Evolutionary conservation across 345 rosid species (phyloP), one percentile per base, ranked within the genome.

Genomic region (Firmiana major): DNA sequence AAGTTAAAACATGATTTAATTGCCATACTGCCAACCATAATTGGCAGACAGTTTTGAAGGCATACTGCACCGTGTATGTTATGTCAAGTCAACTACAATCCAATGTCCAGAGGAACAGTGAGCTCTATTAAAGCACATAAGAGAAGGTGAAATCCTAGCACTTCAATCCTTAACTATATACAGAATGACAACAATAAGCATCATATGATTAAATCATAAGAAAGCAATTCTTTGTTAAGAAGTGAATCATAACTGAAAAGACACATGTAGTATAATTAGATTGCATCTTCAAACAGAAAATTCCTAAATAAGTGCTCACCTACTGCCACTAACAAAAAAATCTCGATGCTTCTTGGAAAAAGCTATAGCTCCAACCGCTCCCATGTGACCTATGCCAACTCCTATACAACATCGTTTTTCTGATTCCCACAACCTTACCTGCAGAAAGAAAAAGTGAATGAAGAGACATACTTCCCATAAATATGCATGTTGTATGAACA

Each of bases 401-500:
- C 98, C 98, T 81, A 96, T 77, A 79, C 99, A 96, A 75, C 85
- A 76, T 83, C 83, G 83, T 78, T 79, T 85, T 66, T 87, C 88
- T 77, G 93, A 79, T 16, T 92, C 92, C 98, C 99, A 96, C 69
- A 96, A 82, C 84, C 99, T 88, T 77, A 92, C 93, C 99, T 96
- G 77, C 59, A 86, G 19, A 71, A 71, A 77, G 79, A 73, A 34
- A 26, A 54, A 0, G 40, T 13, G 54, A 3, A 75, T 28, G 31
- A 43, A 60, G 43, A 26, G 22, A 75, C 15, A n/a, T n/a, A 9
- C 40, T 17, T 31, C 45, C 34, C 22, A 9, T 21, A 24, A 1
- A 43, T 59, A 22, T 15, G 16, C 13, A 19, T 26, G 38, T 43
- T 43, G 13, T 58, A 46, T 2, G 22, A 15, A 15, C 22, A 16